Percentiles rank a stretch among this genome's conserved stretches.
Conservation (phyloP, 345 rosid genomes). For the Adansonia digitata region DNA sequence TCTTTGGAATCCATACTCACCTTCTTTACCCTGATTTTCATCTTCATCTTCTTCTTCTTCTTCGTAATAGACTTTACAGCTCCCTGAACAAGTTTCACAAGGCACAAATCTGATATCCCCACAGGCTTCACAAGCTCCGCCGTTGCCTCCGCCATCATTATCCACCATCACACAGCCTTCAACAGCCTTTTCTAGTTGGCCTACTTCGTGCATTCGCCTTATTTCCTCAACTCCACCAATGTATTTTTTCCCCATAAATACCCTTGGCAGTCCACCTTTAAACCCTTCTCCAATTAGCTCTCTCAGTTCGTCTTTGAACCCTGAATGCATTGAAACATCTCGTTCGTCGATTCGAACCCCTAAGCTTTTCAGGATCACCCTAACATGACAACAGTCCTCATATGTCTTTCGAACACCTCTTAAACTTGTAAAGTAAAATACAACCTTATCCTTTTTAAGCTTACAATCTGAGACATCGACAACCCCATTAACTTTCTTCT, state of each 20-base stretch:
- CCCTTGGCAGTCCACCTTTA: conserved; percentile 52
- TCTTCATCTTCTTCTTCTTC: conserved; percentile 20
- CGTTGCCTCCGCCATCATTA: conserved; percentile 24
- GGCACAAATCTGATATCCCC: conserved; percentile 91
- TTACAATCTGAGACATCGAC: conserved; percentile 11
- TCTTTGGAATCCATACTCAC: conserved; percentile 65
- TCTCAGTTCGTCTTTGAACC: conserved; percentile 71
- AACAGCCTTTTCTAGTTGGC: conserved; percentile 61
- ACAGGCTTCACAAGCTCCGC: conserved; percentile 69
- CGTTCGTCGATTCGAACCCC: conserved; percentile 65
- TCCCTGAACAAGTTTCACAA: conserved; percentile 87
- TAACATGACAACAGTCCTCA: conserved; percentile 71
- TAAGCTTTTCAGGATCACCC: conserved; percentile 50
- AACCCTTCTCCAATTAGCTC: conserved; percentile 44
- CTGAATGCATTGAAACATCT: conserved; percentile 89
- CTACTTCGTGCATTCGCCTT: conserved; percentile 67
- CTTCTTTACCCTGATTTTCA: conserved; percentile 18
- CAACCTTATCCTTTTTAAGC: conserved; percentile 37
- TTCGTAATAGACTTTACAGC: conserved; percentile 76
- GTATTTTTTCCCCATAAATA: conserved; percentile 65
- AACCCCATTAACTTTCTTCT: conserved; percentile 1
- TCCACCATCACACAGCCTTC: conserved; percentile 53
- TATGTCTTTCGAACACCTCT: conserved; percentile 86
- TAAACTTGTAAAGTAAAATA: conserved; percentile 71
- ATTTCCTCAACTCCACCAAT: conserved; percentile 85